These are phyloP conservation scores for Thalia dealbata DNA, from an alignment of 176 grass and related monocot species.

Conservation along the genomic window DNA sequence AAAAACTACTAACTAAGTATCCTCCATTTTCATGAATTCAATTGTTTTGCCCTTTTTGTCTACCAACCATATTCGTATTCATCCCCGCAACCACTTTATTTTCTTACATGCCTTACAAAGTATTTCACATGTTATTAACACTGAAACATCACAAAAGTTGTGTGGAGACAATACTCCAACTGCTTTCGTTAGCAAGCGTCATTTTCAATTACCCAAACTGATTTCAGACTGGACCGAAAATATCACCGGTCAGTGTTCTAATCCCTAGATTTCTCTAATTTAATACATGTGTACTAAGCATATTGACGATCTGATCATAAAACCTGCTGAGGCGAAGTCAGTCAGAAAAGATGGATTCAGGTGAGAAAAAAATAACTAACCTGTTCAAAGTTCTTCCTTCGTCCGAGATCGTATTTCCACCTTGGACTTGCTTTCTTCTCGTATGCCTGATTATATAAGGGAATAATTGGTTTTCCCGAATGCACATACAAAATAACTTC, in stretches of 20 bases:
- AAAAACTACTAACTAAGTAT: neutral
- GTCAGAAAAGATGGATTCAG: neutral
- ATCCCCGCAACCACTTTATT: too few species aligned
- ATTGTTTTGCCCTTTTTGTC: too few species aligned
- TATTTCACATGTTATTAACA: too few species aligned
- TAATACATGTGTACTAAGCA: neutral
- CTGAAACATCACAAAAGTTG: too few species aligned
- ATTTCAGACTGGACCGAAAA: neutral
- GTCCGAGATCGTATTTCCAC: slow-evolving; percentile 87
- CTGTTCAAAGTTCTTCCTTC: slow-evolving; percentile 85
- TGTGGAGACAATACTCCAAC: neutral
- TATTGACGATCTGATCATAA: too few species aligned
- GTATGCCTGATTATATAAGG: slow-evolving; percentile 40
- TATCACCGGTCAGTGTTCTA: neutral
- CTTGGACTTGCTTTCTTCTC: slow-evolving; percentile 35
- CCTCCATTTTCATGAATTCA: too few species aligned
- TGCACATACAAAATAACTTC: neutral
- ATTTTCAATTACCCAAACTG: too few species aligned
- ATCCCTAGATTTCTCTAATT: neutral
- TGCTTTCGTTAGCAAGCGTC: too few species aligned
- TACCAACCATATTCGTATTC: too few species aligned
- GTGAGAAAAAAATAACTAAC: slow-evolving; percentile 18
- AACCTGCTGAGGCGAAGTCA: too few species aligned
- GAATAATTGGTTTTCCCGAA: slow-evolving; percentile 13
- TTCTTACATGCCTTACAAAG: too few species aligned